These are phyloP conservation scores for Trichoderma polysporum DNA, from an alignment of 2,329 filamentous ascomycete species.

Conservation along the genomic window DNA sequence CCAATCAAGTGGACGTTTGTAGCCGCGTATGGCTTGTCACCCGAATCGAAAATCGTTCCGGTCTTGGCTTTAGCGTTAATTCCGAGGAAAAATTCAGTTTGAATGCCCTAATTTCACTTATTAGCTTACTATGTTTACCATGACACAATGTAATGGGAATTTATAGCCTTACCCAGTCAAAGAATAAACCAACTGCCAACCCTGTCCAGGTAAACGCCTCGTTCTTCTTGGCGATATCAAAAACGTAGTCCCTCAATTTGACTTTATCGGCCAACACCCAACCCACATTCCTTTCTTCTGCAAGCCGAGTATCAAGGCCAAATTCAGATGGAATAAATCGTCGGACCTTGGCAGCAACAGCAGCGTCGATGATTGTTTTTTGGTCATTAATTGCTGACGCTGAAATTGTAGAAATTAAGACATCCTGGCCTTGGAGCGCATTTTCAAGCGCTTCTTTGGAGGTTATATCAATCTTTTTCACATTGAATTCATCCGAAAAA, in stretches of 20 bases:
- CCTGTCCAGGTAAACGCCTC: not conserved
- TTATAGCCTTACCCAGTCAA: not conserved
- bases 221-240: not conserved
- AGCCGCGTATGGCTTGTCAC: not conserved
- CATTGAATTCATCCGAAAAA: not conserved
- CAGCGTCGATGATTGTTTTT: not conserved
- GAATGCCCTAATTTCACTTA: not conserved
- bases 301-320: not conserved
- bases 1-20: not conserved
- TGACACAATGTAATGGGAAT: not conserved
- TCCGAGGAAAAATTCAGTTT: not conserved
- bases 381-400: not conserved
- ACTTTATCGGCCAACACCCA: not conserved
- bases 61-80: not conserved
- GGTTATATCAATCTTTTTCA: not conserved
- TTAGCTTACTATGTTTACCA: not conserved
- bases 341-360: not conserved
- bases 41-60: not conserved
- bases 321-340: not conserved
- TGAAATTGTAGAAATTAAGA: slow-evolving; percentile 2
- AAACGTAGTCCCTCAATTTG: not conserved
- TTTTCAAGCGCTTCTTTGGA: not conserved
- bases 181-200: not conserved
- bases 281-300: not conserved
- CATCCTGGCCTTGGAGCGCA: not conserved